These are phyloP conservation scores for Stemphylium lycopersici DNA, from an alignment of 2,329 filamentous ascomycete genomes.

Conservation along the genomic window DNA sequence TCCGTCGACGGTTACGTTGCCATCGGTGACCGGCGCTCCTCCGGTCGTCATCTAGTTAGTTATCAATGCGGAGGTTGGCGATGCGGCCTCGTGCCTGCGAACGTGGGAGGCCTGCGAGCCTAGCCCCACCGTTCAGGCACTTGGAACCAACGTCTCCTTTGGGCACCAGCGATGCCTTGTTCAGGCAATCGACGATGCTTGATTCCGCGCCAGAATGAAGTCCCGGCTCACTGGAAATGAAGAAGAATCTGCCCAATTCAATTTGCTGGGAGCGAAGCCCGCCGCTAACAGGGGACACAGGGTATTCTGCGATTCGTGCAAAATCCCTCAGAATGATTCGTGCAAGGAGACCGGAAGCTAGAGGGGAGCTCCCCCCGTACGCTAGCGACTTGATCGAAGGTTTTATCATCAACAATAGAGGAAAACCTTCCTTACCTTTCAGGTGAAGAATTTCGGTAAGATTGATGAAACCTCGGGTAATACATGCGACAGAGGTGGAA, in stretches of 20 bases:
- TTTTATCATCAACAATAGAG: conserved; percentile 18
- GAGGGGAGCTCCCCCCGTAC: conserved; percentile 37
- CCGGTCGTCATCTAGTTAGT: conserved; percentile 6
- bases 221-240: conserved; percentile 22
- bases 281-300: conserved; percentile 15
- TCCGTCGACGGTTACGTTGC: conserved; percentile 10
- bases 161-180: conserved; percentile 5
- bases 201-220: conserved; percentile 17
- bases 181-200: conserved; percentile 19
- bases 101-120: conserved; percentile 13
- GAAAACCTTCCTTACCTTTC: conserved; percentile 13
- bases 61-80: conserved; percentile 15
- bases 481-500: background rate
- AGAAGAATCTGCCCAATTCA: conserved; percentile 6
- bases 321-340: conserved; percentile 23
- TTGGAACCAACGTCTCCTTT: conserved; percentile 22
- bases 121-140: conserved; percentile 13
- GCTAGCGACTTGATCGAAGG: conserved; percentile 27
- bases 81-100: conserved; percentile 15
- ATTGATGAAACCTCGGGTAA: conserved; percentile 11
- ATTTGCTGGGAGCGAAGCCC: conserved; percentile 13
- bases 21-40: conserved; percentile 17
- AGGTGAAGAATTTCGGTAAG: conserved; percentile 2
- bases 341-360: conserved; percentile 31
- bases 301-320: conserved; percentile 19